Evolutionary conservation across 108 stramenopile species (phyloP).

Genomic region (Nitzschia sp.): DNA sequence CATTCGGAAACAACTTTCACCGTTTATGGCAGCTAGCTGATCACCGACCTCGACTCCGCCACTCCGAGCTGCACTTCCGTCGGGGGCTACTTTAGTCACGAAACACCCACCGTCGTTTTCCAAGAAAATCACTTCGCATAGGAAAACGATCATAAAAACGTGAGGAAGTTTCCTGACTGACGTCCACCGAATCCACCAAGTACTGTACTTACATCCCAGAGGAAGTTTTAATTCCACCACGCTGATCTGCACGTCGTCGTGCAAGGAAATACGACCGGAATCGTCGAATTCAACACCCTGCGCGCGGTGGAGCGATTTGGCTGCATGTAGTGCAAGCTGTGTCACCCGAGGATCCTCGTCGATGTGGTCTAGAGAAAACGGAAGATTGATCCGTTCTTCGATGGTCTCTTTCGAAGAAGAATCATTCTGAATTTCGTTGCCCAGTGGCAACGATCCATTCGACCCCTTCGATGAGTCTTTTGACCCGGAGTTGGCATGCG

Average conservation of each 20-base stretch:
- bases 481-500: no score
- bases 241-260: conserved; percentile 64
- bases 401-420: neutral
- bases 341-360: conserved; percentile 28
- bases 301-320: conserved; percentile 61
- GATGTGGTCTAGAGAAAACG: neutral
- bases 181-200: no score
- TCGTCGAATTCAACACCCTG: conserved; percentile 68
- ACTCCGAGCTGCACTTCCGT: conserved; percentile 55
- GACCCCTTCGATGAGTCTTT: no score
- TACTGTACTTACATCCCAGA: conserved; percentile 63
- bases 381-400: neutral
- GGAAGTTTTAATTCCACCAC: conserved; percentile 67
- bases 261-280: conserved; percentile 47
- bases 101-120: conserved; percentile 57
- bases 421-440: no score
- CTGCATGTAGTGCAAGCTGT: conserved; percentile 51
- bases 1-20: conserved; percentile 54
- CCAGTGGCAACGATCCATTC: no score
- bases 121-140: conserved; percentile 9
- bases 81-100: conserved; percentile 67
- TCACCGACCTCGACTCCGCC: conserved; percentile 68
- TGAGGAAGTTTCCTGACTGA: neutral
- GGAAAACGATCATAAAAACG: neutral
- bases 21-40: conserved; percentile 81